Conservation (phyloP, 1,284 basidiomycete genomes). For the Mycena citricolor region DNA sequence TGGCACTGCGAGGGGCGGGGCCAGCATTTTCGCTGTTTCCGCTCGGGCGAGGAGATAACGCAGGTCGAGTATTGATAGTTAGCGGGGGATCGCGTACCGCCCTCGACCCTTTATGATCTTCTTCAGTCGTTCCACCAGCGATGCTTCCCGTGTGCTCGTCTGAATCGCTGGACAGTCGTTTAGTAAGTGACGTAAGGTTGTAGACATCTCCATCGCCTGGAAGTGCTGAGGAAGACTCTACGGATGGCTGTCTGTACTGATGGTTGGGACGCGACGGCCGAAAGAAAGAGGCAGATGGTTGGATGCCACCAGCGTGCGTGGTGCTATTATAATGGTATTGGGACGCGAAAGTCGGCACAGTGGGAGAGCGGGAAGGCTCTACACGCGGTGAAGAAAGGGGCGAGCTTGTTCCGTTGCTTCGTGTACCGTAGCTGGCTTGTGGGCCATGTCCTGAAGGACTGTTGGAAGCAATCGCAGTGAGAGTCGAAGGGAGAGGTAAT, state of each 20-base stretch:
- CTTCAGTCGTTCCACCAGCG: slow-evolving; percentile 32
- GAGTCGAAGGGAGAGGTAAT: slow-evolving; percentile 33
- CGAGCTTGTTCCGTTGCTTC: no score
- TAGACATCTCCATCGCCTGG: slow-evolving; percentile 29
- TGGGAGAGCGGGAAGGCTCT: slow-evolving; percentile 16
- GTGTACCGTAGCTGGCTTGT: slow-evolving; percentile 23
- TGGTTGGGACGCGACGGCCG: slow-evolving; percentile 59
- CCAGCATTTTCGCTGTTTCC: slow-evolving; percentile 30
- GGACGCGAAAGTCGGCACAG: slow-evolving; percentile 25
- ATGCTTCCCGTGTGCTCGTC: slow-evolving; percentile 27
- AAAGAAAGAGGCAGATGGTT: slow-evolving; percentile 74
- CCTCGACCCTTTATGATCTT: slow-evolving; percentile 38
- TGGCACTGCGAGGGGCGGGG: slow-evolving; percentile 30
- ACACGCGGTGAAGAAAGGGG: slow-evolving; percentile 23
- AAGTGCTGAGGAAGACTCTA: slow-evolving; percentile 27
- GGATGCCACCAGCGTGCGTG: slow-evolving; percentile 71
- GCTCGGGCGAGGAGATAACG: slow-evolving; percentile 28
- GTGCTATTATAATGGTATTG: slow-evolving; percentile 31
- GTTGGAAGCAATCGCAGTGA: slow-evolving; percentile 27
- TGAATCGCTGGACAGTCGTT: slow-evolving; percentile 27
- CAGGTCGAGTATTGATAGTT: slow-evolving; percentile 14
- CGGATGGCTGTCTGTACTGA: slow-evolving; percentile 39
- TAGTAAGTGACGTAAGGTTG: slow-evolving; percentile 31
- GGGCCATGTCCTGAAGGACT: slow-evolving; percentile 24
- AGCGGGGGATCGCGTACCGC: slow-evolving; percentile 67